Base-by-base conservation (phyloP, 176 grass and related monocot genomes). In the Triticum monococcum region DNA sequence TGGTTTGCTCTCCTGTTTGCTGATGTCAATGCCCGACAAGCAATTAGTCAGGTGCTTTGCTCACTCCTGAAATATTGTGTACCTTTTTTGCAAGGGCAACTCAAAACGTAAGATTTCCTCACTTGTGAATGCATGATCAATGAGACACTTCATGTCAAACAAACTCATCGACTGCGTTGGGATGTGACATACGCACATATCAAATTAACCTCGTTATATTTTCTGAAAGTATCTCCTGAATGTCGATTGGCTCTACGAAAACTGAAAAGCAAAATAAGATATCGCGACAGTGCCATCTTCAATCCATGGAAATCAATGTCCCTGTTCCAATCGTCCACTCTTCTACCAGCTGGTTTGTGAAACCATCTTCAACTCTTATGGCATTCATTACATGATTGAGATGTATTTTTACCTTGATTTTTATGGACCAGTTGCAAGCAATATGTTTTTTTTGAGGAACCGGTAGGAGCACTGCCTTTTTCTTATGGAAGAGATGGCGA, bases 341-440 rank as follows among this genome's bases (percentile, higher is more conserved):
- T 81, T 63, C 4, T 35, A 41, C 8, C 33, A 62, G 14, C 48
- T 52, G 48, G 48, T 52, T 17, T 17, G 5, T 52, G 14, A 52
- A 52, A 7, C 48, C 48, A 52, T 52, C 12, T 57, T 45, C 3
- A 33, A 11, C 12, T 33, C 2, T 57, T 18, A n/a, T 54, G 48
- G 31, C 84, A 78, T 86, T 90, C 12, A 84, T 84, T 80, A 79
- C 89, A 84, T 46, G 80, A 90, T 79, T 7, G 13, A 59, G 84
- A 90, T 72, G 66, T 78, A 70, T 11, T 54, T 18, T 18, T 54
- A 18, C 0, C 5, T 18, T 54, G 16, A 54, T 52, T 52, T 52
- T 16, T 52, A 0, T 52, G 14, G 48, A 52, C 48, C 48, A 52
- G 14, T 52, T 52, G 14, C 48, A 52, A 2, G 48, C 48, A 52